A percentile compares a stretch with the other conserved stretches of the same genome.
These are phyloP conservation scores for Acanthamoeba lenticulata DNA, from an alignment of 208 protist genomes.

Conservation along the genomic window DNA sequence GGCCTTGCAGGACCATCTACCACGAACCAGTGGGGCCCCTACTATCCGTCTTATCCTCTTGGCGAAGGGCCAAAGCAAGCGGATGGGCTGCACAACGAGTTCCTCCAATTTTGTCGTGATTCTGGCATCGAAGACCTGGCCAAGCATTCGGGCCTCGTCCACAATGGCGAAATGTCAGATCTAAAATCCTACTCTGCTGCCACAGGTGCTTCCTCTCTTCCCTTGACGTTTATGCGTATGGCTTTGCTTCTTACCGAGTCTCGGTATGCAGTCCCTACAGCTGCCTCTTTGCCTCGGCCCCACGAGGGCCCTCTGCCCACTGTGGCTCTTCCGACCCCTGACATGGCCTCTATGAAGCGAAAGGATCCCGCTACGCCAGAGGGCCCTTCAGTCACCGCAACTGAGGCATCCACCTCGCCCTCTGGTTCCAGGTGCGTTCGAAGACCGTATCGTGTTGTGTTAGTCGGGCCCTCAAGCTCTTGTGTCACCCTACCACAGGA, in stretches of 20 bases:
- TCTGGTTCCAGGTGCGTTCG: not conserved
- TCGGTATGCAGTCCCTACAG: not conserved
- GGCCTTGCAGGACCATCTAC: not conserved
- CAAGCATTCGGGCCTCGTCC: slow-evolving; percentile 33
- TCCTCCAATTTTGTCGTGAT: slow-evolving; percentile 37
- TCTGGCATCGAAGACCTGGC: slow-evolving; percentile 54
- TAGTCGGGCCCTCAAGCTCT: not conserved
- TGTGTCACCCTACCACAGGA: not conserved
- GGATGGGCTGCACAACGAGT: slow-evolving; percentile 34
- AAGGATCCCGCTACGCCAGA: not conserved
- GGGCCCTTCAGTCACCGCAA: not conserved
- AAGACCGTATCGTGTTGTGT: not conserved
- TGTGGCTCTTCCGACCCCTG: no score
- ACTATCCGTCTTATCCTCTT: not conserved
- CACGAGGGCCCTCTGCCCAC: not conserved
- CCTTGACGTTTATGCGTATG: not conserved
- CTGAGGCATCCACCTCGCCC: not conserved
- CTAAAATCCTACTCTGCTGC: slow-evolving; percentile 7
- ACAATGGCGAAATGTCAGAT: not conserved
- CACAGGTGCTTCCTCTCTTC: not conserved
- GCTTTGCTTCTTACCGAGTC: not conserved
- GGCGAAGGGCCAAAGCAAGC: not conserved
- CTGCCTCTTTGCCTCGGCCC: not conserved
- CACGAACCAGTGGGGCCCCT: not conserved
- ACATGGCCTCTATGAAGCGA: not conserved